A percentile compares a stretch with the other conserved stretches of the same genome.
phyloP scores from a whole-genome alignment of 176 grass and related monocot species.

The Avena sativa region DNA sequence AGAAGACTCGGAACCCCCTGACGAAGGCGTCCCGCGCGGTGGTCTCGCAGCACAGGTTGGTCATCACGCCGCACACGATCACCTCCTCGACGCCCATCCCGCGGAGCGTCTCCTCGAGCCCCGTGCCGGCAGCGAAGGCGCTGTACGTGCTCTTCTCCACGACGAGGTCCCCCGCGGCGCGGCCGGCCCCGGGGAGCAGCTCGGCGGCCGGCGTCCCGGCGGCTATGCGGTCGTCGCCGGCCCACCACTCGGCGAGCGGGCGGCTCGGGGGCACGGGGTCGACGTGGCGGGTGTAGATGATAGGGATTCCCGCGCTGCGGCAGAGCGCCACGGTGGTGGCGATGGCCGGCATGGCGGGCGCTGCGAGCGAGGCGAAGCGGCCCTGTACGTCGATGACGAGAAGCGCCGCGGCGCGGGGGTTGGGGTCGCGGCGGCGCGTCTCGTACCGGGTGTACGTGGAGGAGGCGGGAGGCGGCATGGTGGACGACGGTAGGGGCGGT shows the following conservation, averaged over 20 bases:
- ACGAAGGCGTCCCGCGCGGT: conserved; percentile 76
- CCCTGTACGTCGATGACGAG: conserved; percentile 78
- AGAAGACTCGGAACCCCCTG: conserved; percentile 79
- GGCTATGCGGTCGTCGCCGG: conserved; percentile 59
- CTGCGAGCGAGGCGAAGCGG: conserved; percentile 58
- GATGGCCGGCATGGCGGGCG: conserved; percentile 51
- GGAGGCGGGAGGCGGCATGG: conserved; percentile 27
- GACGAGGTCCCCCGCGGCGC: conserved; percentile 43
- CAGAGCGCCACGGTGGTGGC: conserved; percentile 56
- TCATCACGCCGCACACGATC: conserved; percentile 71
- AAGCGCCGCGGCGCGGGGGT: conserved; percentile 50
- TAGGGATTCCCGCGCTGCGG: conserved; percentile 47
- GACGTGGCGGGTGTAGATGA: conserved; percentile 72
- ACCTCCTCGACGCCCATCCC: conserved; percentile 64
- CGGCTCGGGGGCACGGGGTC: conserved; percentile 38
- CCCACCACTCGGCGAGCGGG: conserved; percentile 73
- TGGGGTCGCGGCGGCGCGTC: conserved; percentile 57
- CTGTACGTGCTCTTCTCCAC: conserved; percentile 74
- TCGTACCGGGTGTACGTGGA: conserved; percentile 53
- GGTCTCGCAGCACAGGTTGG: conserved; percentile 86
- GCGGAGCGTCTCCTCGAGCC: conserved; percentile 50
- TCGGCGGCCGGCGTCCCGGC: conserved; percentile 58
- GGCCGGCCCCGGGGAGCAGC: conserved; percentile 55
- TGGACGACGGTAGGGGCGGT: not conserved
- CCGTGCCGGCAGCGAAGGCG: conserved; percentile 60